Evolutionary conservation across 202 grass and related monocot species (phyloP), one percentile per base, ranked within the genome.

Genomic region (Zizania palustris): DNA sequence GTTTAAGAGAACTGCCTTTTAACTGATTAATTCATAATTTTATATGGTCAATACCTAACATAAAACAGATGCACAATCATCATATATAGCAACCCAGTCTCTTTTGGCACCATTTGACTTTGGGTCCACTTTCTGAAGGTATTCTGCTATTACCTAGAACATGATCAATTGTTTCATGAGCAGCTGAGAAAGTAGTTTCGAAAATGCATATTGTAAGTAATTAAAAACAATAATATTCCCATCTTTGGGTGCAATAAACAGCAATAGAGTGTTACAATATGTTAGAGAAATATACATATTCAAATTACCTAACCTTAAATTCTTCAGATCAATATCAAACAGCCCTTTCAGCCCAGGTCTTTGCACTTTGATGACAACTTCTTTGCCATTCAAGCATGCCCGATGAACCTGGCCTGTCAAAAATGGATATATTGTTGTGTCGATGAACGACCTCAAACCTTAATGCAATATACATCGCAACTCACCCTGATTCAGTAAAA

Each of bases 261-360:
- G 15, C 21, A 18, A 66, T 10, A 80, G 12, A 69, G 7, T 6
- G 9, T 38, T 53, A 83, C 34, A 59, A 69, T 42, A 45, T 69
- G 33, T 71, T 56, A 44, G 35, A 74, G 11, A 61, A 67, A 62
- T 46, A 71, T 71, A 45, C 58, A 60, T 1, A 77, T 53, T 59
- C 48, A 45, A 82, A 58, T 49, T 60, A 79, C 71, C 82, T 71
- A 88, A 91, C 83, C 96, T 95, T 77, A 95, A 80, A 83, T 95
- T 98, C 83, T 98, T 98, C 77, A 98, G 83, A 87, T 98, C 96
- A 85, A 95, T 95, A 77, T 98, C 96, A 90, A 98, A 98, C 3
- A 98, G 80, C n/a, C 90, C 96, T 68, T 98, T 98, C 37, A 95
- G 87, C 82, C 91, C 87, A 83, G 96, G 91, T 53, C 91, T 92